Evolutionary conservation across 495 filamentous ascomycete species (phyloP).

Genomic region (Annulohypoxylon maeteangense): DNA sequence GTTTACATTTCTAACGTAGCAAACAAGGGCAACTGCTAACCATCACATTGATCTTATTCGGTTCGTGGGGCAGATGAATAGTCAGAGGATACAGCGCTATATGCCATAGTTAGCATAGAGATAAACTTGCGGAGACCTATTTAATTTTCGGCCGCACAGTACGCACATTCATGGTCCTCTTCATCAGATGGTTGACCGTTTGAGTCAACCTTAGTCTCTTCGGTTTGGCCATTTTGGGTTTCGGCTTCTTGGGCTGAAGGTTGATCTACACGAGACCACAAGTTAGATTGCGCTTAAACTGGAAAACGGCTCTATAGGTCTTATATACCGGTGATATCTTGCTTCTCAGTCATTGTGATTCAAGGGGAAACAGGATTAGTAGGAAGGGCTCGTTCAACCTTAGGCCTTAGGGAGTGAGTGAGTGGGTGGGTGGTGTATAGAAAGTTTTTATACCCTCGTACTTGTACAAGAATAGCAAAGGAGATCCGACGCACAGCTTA

Average conservation of each 20-base stretch:
- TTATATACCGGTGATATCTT: constrained; percentile 39
- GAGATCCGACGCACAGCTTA: constrained; percentile 38
- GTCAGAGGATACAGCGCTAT: constrained; percentile 76
- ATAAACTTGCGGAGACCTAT: background rate
- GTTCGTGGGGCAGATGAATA: constrained; percentile 84
- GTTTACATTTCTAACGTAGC: constrained; percentile 31
- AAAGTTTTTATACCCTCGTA: constrained; percentile 37
- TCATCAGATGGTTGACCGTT: constrained; percentile 43
- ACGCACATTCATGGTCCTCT: constrained; percentile 35
- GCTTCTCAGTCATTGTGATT: constrained; percentile 43
- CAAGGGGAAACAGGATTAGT: constrained; percentile 17
- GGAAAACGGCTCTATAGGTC: background rate
- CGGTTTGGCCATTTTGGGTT: constrained; percentile 37
- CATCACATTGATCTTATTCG: constrained; percentile 83
- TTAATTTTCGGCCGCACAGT: constrained; percentile 27
- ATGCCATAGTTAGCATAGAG: constrained; percentile 27
- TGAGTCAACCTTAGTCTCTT: constrained; percentile 40
- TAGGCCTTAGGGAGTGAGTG: background rate
- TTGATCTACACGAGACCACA: constrained; percentile 37
- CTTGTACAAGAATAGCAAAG: constrained; percentile 39
- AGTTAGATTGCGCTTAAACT: constrained; percentile 16
- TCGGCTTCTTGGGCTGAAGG: constrained; percentile 36
- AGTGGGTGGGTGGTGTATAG: constrained; percentile 1
- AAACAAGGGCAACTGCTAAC: constrained; percentile 58
- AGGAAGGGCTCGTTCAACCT: constrained; percentile 19